Evolutionary conservation across 2,329 filamentous ascomycete species (phyloP).

Genomic region (Didymella sp.): DNA sequence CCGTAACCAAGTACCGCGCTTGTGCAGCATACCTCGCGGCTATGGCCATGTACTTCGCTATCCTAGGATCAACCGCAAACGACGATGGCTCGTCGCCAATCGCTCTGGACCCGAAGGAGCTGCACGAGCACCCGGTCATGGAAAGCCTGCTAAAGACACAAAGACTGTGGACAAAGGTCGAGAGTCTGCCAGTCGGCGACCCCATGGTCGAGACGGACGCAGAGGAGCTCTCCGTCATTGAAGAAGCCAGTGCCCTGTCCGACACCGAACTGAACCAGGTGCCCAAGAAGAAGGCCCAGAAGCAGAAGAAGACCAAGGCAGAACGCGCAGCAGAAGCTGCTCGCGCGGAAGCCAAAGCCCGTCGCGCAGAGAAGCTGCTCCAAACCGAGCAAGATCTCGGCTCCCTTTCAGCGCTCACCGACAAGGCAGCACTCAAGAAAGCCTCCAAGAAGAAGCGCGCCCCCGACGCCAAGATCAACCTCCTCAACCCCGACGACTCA

Average conservation of each 20-base stretch:
- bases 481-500: constrained; percentile 68
- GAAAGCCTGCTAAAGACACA: constrained; percentile 79
- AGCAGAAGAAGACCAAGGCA: constrained; percentile 56
- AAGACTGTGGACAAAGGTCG: constrained; percentile 78
- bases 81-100: constrained; percentile 58
- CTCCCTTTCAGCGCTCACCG: constrained; percentile 70
- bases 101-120: constrained; percentile 75
- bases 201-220: constrained; percentile 46
- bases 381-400: constrained; percentile 74
- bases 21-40: constrained; percentile 85
- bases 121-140: constrained; percentile 93
- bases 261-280: constrained; percentile 47
- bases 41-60: constrained; percentile 91
- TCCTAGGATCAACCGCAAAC: constrained; percentile 81
- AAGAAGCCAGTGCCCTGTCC: constrained; percentile 41
- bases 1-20: constrained; percentile 74
- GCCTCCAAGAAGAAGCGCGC: constrained; percentile 53
- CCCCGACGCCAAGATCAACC: constrained; percentile 39
- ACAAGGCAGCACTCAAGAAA: constrained; percentile 56
- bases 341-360: constrained; percentile 61
- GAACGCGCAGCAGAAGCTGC: constrained; percentile 60
- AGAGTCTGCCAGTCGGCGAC: constrained; percentile 65
- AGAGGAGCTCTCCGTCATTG: constrained; percentile 47
- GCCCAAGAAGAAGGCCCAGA: constrained; percentile 42
- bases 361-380: constrained; percentile 60